A percentile compares a stretch with the other conserved stretches of the same genome.
Evolutionary conservation across 2,329 filamentous ascomycete species (phyloP).

Genomic region (Apiospora kogelbergensis): DNA sequence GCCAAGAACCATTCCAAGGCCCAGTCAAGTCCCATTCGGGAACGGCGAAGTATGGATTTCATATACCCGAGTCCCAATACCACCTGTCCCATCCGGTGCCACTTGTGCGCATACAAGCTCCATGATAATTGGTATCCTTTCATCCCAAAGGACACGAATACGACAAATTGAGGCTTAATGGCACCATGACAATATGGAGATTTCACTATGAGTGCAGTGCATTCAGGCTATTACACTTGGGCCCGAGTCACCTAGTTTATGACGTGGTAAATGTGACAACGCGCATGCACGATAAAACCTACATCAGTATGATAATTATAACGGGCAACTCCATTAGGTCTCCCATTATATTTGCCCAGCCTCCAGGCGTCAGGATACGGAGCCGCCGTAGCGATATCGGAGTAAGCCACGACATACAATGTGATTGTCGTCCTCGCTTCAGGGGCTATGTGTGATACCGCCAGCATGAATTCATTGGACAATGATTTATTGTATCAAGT

Average conservation of each 20-base stretch:
- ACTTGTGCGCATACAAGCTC: neutral
- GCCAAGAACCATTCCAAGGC: neutral
- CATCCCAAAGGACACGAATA: neutral
- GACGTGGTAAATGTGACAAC: neutral
- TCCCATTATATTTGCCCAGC: neutral
- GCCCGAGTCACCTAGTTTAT: neutral
- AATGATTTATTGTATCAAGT: neutral
- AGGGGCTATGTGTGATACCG: neutral
- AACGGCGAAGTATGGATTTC: neutral
- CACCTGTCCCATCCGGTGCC: neutral
- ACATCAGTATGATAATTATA: neutral
- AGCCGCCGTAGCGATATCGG: neutral
- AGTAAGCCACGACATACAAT: neutral
- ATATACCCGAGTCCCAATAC: neutral
- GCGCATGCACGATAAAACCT: neutral
- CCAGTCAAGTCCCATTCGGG: neutral
- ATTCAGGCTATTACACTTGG: neutral
- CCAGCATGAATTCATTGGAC: neutral
- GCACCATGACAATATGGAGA: too few species aligned
- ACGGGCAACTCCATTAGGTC: neutral
- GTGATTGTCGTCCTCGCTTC: neutral
- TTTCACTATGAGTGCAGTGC: neutral
- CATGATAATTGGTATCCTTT: neutral
- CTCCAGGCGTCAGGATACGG: neutral
- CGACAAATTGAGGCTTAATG: neutral